Evolutionary conservation across 768 basidiomycete genomes (phyloP), one percentile per base, ranked within the genome.

Genomic region (Macrolepiota dolichaula): DNA sequence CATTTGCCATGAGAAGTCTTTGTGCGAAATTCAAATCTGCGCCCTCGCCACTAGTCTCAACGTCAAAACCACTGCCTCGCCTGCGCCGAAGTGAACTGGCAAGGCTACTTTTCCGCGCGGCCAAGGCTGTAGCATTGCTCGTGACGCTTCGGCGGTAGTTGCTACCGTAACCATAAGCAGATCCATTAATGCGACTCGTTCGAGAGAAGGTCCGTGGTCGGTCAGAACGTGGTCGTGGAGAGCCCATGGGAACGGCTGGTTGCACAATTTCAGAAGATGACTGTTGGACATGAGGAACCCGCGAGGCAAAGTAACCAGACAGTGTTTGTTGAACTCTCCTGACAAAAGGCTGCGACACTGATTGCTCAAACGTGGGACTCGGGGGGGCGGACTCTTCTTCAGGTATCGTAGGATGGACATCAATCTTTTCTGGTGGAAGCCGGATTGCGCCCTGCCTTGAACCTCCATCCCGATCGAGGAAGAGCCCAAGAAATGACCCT

Each of bases 381-480:
- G 79, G 72, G 3, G 81, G 73, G 4, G 69, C 63, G 4, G 80
- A 75, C 32, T 83, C 84, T 70, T 91, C 89, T 68, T 91, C 89
- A n/a, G 79, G 84, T 64, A 89, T 87, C n/a, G 81, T 73, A 13
- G 79, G 76, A 38, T 80, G 77, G 15, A 71, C 68, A 61, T 70
- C 72, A 51, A 67, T 69, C 73, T 98, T 98, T 73, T 98, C 96
- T 0, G 81, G 81, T 2, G 86, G 80, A 11, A 99, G 84, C 13
- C 85, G 87, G 62, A 99, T 97, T 0, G 88, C 85, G 3, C 93
- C 91, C 65, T 91, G 85, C 57, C 92, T 83, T 15, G 94, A 91
- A 10, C 96, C 96, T 57, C 94, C 97, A 70, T 99, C 95, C 60
- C 81, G 87, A 17, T 87, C 91, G 46, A 99, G 85, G 80, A 98